These are phyloP conservation scores for Coleophoma crateriformis DNA, from an alignment of 2,329 filamentous ascomycete genomes.

Conservation along the genomic window DNA sequence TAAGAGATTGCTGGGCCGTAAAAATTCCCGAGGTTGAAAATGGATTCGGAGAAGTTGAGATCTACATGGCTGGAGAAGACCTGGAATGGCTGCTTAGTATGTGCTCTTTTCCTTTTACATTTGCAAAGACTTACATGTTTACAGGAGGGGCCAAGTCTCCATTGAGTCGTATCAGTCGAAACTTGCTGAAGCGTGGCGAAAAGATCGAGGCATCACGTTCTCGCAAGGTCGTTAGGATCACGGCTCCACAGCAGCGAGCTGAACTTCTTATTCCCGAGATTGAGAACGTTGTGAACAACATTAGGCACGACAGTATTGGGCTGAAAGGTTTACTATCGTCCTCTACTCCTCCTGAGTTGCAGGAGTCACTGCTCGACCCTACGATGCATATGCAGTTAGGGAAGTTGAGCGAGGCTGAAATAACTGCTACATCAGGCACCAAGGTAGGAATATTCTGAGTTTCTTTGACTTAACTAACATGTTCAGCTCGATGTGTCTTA, in stretches of 20 bases:
- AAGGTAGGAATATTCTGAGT: constrained; percentile 2
- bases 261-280: constrained; percentile 16
- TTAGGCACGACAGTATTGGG: constrained; percentile 10
- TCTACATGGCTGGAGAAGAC: constrained; percentile 16
- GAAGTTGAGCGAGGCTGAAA: neutral
- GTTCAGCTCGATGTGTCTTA: constrained; percentile 9
- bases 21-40: constrained; percentile 21
- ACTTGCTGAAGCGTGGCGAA: constrained; percentile 13
- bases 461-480: constrained; percentile 2
- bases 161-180: constrained; percentile 16
- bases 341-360: neutral
- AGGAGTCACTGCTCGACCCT: neutral
- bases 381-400: too few relatives aligned
- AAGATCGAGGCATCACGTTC: constrained; percentile 21
- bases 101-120: constrained; percentile 1
- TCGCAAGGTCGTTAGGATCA: constrained; percentile 20
- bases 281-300: constrained; percentile 11
- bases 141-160: constrained; percentile 12
- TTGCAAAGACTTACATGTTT: constrained; percentile 3
- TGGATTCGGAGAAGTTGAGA: constrained; percentile 23
- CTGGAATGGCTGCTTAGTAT: constrained; percentile 23
- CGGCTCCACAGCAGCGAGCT: constrained; percentile 16
- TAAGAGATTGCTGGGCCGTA: constrained; percentile 25
- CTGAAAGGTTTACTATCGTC: constrained; percentile 12
- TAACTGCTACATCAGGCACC: neutral